These are phyloP conservation scores for Mucor mucedo DNA, from an alignment of 371 early-diverging fungal genomes.

Conservation along the genomic window DNA sequence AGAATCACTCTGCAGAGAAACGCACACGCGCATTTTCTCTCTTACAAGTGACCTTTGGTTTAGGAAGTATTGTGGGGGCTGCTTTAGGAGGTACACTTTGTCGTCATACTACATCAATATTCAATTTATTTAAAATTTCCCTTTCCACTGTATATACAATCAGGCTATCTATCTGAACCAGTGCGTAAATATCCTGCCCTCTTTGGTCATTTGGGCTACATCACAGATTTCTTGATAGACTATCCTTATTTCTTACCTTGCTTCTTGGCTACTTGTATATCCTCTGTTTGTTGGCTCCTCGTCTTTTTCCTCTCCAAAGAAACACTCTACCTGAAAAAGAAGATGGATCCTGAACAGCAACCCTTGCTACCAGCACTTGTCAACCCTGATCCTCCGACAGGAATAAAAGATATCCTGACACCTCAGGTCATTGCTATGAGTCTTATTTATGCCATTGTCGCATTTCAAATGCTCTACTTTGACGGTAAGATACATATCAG, in stretches of 20 bases:
- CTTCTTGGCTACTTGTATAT: conserved; percentile 65
- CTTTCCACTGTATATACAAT: too few relatives aligned
- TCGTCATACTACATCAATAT: conserved; percentile 25
- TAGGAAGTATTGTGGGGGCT: conserved; percentile 71
- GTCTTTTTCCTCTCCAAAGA: conserved; percentile 79
- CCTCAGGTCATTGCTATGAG: conserved; percentile 42
- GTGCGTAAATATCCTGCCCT: conserved; percentile 65
- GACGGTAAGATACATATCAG: conserved; percentile 30
- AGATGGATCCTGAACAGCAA: background rate
- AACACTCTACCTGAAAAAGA: conserved; percentile 42
- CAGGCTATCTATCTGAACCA: conserved; percentile 76
- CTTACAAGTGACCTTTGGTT: conserved; percentile 59
- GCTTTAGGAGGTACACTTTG: conserved; percentile 60
- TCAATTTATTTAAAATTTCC: conserved; percentile 7
- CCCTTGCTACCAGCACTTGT: background rate
- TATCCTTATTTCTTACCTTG: conserved; percentile 91
- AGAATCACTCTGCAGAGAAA: conserved; percentile 32
- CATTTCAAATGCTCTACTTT: conserved; percentile 41
- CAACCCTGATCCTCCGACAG: background rate
- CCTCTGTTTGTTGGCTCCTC: conserved; percentile 64
- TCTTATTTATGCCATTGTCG: conserved; percentile 32
- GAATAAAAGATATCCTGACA: conserved; percentile 24
- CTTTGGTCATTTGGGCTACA: conserved; percentile 60
- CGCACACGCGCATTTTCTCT: conserved; percentile 59
- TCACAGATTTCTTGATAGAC: conserved; percentile 58